Evolutionary conservation across 2,329 filamentous ascomycete species (phyloP).

Genomic region (Sarocladiaceae sp.): DNA sequence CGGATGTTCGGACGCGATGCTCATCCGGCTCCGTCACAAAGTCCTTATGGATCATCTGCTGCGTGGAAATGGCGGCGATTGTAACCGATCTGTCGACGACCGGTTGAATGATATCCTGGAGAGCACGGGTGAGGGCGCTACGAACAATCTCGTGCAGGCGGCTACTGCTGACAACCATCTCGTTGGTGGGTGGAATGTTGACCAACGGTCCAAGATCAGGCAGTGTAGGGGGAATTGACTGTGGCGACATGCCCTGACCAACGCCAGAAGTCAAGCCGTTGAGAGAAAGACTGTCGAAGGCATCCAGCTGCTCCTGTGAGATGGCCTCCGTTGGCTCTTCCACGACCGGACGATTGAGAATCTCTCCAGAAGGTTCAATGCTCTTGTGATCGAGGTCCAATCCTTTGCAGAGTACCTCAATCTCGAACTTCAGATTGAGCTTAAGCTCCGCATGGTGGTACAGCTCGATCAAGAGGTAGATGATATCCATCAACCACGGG

Average conservation of each 20-base stretch:
- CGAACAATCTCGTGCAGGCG: conserved; percentile 73
- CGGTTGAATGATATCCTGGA: conserved; percentile 94
- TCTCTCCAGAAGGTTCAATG: conserved; percentile 80
- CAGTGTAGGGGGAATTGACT: conserved; percentile 70
- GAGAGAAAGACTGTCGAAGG: conserved; percentile 76
- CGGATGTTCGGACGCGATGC: conserved; percentile 75
- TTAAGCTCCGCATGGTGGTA: conserved; percentile 92
- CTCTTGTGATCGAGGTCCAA: conserved; percentile 86
- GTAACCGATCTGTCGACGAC: conserved; percentile 97
- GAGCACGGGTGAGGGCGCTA: conserved; percentile 78
- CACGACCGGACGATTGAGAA: conserved; percentile 63
- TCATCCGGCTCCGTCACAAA: conserved; percentile 91
- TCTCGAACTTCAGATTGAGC: conserved; percentile 96
- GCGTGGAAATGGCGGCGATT: conserved; percentile 93
- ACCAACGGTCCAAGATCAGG: conserved; percentile 78
- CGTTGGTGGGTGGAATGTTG: conserved; percentile 73
- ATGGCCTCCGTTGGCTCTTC: conserved; percentile 57
- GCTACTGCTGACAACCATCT: conserved; percentile 66
- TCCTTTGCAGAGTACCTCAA: conserved; percentile 93
- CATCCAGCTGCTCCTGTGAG: conserved; percentile 63
- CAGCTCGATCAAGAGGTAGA: conserved; percentile 83
- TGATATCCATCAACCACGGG: conserved; percentile 96
- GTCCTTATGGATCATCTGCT: conserved; percentile 92
- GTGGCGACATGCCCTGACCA: conserved; percentile 67
- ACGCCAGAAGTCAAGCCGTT: conserved; percentile 65